A percentile compares a stretch with the other conserved stretches of the same genome.
Conservation (phyloP, 805 yeast genomes). For the Candida hispaniensis region DNA sequence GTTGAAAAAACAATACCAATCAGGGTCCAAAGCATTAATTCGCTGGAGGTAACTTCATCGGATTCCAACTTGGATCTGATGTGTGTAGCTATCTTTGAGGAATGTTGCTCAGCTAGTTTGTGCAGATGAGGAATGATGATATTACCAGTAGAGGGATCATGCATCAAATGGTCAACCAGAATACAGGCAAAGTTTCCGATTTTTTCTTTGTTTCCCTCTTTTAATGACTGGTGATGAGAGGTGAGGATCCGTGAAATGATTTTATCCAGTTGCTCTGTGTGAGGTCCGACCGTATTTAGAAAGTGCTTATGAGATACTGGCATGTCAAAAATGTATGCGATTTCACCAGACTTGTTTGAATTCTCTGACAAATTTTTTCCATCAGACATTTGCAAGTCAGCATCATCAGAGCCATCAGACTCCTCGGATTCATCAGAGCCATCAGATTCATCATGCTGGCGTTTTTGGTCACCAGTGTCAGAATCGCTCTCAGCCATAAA, state of each 20-base stretch:
- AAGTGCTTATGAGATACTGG: constrained; percentile 52
- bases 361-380: neutral
- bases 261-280: constrained; percentile 23
- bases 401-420: constrained; percentile 20
- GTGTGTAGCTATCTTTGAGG: constrained; percentile 48
- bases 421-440: constrained; percentile 11
- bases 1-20: constrained; percentile 80
- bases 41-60: constrained; percentile 37
- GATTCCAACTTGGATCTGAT: constrained; percentile 47
- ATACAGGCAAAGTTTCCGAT: constrained; percentile 53
- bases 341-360: constrained; percentile 16
- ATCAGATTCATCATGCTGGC: constrained; percentile 28
- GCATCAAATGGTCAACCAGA: constrained; percentile 50
- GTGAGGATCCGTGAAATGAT: constrained; percentile 45
- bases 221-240: constrained; percentile 62
- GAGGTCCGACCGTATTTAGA: constrained; percentile 45
- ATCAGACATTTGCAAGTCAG: constrained; percentile 20
- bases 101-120: constrained; percentile 53
- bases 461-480: constrained; percentile 19
- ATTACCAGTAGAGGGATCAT: constrained; percentile 19
- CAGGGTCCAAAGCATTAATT: constrained; percentile 55
- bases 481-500: constrained; percentile 21
- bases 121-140: constrained; percentile 33
- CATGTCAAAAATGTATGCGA: constrained; percentile 31
- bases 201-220: constrained; percentile 70